Base-by-base conservation (phyloP, 768 basidiomycete species). In the Lactifluus piperatus region DNA sequence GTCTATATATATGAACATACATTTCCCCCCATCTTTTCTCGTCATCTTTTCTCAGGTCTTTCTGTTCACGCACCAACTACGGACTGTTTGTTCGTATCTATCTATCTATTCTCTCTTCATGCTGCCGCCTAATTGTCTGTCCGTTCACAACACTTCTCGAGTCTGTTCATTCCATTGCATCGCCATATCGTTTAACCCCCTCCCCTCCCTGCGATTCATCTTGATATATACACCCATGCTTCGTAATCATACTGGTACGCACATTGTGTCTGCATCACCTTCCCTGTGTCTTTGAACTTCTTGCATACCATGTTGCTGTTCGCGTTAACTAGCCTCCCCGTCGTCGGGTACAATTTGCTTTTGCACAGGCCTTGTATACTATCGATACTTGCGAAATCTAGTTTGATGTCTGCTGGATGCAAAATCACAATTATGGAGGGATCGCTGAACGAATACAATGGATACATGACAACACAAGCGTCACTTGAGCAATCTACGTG, bases 221-320 rank as follows among this genome's bases (percentile, higher is more conserved):
- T 54, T 62, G 57, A 51, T 60, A 60, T 60, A 64, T 54, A 61
- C 63, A 36, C 41, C 59, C 63, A 56, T 53, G 52, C 32, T 61
- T 67, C 62, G 61, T 65, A 63, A 56, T 64, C 64, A 64, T 66
- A 66, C 62, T 67, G 63, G 65, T 64, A 63, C 58, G 54, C 64
- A 61, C 58, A 47, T 51, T 55, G 39, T 62, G 55, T 64, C 36
- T 65, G 65, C 68, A 62, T 43, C 57, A 56, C 54, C 55, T 44
- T 58, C 45, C 39, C 63, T 56, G 60, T 65, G 60, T 62, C 54
- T 63, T 54, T 26, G 52, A 61, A 62, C 61, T 62, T 68, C 69
- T 68, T 68, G 68, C 69, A 70, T 70, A 66, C 57, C 66, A 69
- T 69, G 69, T 66, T 60, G 29, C 58, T 60, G 57, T 54, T 49